Percentiles rank a stretch among this genome's conserved stretches.
Evolutionary conservation across 129 eudicot genomes (phyloP).

Genomic region (Centaurea solstitialis): DNA sequence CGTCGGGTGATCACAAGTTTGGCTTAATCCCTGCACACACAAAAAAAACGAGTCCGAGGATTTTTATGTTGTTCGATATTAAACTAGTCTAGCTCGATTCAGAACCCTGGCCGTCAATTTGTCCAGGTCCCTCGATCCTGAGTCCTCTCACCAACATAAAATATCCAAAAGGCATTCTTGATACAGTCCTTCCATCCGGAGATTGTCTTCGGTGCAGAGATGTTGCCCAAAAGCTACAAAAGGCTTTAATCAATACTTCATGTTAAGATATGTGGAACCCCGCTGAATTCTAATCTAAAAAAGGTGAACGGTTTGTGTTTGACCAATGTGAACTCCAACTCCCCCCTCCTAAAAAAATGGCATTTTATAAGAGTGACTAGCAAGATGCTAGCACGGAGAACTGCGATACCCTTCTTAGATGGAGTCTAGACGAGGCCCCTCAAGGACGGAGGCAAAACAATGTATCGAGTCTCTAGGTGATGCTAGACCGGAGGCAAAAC

Average conservation of each 20-base stretch:
- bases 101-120: conserved; percentile 42
- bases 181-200: conserved; percentile 33
- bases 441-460: not conserved
- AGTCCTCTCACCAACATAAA: conserved; percentile 35
- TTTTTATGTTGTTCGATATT: not conserved
- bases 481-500: too few relatives aligned
- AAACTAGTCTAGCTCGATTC: not conserved
- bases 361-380: too few relatives aligned
- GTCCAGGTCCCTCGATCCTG: conserved; percentile 40
- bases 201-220: conserved; percentile 40
- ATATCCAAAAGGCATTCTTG: conserved; percentile 28
- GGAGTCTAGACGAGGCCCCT: too few relatives aligned
- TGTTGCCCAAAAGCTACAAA: conserved; percentile 42
- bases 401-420: too few relatives aligned
- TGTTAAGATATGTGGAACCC: not conserved
- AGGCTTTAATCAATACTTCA: not conserved
- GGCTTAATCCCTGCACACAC: conserved; percentile 10
- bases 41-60: not conserved
- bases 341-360: too few relatives aligned
- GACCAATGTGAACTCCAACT: not conserved
- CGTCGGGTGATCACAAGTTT: conserved; percentile 27
- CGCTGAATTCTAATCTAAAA: not conserved
- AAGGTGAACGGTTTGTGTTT: too few relatives aligned
- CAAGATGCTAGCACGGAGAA: too few relatives aligned
- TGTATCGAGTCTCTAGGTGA: not conserved